Conservation (phyloP, 192 early-diverging fungal genomes). For the Backusella luteola region DNA sequence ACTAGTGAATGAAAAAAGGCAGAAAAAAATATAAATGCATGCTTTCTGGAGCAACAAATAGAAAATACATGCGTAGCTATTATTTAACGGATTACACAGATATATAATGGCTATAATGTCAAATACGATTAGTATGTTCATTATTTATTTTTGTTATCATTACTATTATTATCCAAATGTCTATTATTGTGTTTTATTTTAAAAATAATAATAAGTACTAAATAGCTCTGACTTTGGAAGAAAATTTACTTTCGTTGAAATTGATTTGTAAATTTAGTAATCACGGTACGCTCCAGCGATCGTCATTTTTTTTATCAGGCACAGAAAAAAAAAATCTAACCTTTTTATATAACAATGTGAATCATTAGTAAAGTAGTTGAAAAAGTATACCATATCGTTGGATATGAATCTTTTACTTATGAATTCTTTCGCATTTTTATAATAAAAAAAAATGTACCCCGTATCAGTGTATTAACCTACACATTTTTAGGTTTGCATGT, state of each 20-base stretch:
- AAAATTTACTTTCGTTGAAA: neutral
- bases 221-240: neutral
- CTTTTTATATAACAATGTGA: neutral
- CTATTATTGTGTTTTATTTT: neutral
- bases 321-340: neutral
- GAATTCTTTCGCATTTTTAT: neutral
- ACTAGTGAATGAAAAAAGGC: neutral
- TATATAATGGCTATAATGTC: neutral
- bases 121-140: neutral
- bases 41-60: neutral
- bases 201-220: neutral
- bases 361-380: no score
- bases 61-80: neutral
- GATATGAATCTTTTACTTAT: neutral
- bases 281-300: neutral
- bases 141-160: neutral
- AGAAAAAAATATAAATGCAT: constrained; percentile 5
- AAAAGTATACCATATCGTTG: neutral
- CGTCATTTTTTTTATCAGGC: neutral
- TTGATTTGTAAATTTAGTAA: neutral
- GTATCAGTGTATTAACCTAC: neutral
- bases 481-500: neutral
- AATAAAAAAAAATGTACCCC: neutral
- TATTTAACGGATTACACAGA: neutral
- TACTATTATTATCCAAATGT: neutral